A percentile compares a stretch with the other conserved stretches of the same genome.
phyloP scores from a whole-genome alignment of 495 filamentous ascomycete species.

The Lineolata rhizophorae region DNA sequence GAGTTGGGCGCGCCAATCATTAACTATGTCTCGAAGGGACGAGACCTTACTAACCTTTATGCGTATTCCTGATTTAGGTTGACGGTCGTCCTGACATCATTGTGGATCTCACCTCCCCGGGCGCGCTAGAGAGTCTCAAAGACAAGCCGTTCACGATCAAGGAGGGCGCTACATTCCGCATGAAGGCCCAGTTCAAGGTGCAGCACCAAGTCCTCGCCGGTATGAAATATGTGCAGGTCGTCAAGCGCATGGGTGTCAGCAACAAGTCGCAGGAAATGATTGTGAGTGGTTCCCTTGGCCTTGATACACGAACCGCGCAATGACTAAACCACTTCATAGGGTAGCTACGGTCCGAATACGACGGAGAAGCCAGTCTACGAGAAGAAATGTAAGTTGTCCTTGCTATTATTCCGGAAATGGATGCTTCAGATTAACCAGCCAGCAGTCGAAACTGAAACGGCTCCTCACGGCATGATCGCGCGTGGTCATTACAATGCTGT shows the following conservation, averaged over 20 bases:
- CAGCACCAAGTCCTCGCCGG: slow-evolving; percentile 89
- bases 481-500: slow-evolving; percentile 70
- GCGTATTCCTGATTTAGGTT: no score
- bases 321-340: slow-evolving; percentile 21
- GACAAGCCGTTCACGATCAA: slow-evolving; percentile 89
- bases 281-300: slow-evolving; percentile 37
- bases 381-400: slow-evolving; percentile 65
- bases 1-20: no score
- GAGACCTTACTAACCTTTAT: no score
- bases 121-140: slow-evolving; percentile 49
- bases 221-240: slow-evolving; percentile 80
- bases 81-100: slow-evolving; percentile 59
- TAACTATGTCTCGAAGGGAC: no score
- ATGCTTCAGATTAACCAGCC: background rate
- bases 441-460: slow-evolving; percentile 69
- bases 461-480: slow-evolving; percentile 69
- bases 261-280: slow-evolving; percentile 95
- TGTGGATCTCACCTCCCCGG: slow-evolving; percentile 50
- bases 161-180: slow-evolving; percentile 77
- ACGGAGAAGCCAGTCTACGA: slow-evolving; percentile 59
- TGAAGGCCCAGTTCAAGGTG: slow-evolving; percentile 83
- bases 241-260: slow-evolving; percentile 66
- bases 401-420: background rate
- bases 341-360: slow-evolving; percentile 79
- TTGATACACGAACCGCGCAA: no score